Evolutionary conservation across 495 filamentous ascomycete species (phyloP).

Genomic region (Aspergillus leporis): DNA sequence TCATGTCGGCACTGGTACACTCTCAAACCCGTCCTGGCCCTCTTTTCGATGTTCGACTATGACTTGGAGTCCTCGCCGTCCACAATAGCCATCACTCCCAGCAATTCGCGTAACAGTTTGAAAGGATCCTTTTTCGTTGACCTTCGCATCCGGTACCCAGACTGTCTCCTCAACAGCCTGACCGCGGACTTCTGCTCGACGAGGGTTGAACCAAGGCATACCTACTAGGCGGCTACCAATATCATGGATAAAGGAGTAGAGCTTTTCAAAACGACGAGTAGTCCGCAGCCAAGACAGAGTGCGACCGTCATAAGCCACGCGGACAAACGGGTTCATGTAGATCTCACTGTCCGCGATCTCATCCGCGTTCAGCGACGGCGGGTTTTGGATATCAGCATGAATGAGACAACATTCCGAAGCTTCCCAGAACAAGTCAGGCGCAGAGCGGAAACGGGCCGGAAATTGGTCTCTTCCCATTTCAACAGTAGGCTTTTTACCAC

Average conservation of each 20-base stretch:
- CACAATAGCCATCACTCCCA: slow-evolving; percentile 57
- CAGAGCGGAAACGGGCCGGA: slow-evolving; percentile 67
- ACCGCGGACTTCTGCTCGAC: slow-evolving; percentile 54
- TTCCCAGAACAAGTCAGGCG: slow-evolving; percentile 69
- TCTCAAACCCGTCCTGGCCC: slow-evolving; percentile 56
- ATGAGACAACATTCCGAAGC: slow-evolving; percentile 79
- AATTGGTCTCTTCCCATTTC: slow-evolving; percentile 11
- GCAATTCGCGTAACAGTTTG: slow-evolving; percentile 43
- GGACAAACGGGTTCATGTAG: slow-evolving; percentile 73
- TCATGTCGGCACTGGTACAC: slow-evolving; percentile 35
- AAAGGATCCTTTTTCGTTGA: slow-evolving; percentile 41
- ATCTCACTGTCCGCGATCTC: slow-evolving; percentile 53
- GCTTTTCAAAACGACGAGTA: slow-evolving; percentile 58
- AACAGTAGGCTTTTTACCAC: slow-evolving; percentile 2
- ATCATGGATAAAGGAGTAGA: slow-evolving; percentile 55
- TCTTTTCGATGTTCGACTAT: slow-evolving; percentile 51
- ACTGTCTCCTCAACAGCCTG: slow-evolving; percentile 54
- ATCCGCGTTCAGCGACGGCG: slow-evolving; percentile 33
- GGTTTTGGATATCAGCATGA: slow-evolving; percentile 64
- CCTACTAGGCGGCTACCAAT: slow-evolving; percentile 53
- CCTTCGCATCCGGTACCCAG: slow-evolving; percentile 45
- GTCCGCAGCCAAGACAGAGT: slow-evolving; percentile 57
- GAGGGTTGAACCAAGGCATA: slow-evolving; percentile 58
- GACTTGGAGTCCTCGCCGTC: slow-evolving; percentile 55
- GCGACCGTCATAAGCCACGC: slow-evolving; percentile 59